Evolutionary conservation across 306 rosid species (phyloP).

Genomic region (Ziziphus jujuba): DNA sequence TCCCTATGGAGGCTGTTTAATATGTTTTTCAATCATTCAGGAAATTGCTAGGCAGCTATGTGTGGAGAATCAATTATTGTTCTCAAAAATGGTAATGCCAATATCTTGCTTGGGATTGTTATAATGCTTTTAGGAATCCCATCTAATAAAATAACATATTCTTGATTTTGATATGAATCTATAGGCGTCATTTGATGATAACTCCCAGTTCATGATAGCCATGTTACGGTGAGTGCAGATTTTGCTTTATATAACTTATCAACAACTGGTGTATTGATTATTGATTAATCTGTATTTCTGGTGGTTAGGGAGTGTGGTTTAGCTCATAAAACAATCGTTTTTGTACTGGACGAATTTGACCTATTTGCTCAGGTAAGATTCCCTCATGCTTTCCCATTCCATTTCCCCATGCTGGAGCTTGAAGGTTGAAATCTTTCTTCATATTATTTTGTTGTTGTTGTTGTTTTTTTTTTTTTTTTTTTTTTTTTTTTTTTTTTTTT

Average conservation of each 20-base stretch:
- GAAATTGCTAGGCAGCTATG: conserved; percentile 95
- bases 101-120: conserved; percentile 7
- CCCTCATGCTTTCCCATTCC: not conserved
- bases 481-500: too few species aligned
- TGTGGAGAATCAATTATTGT: conserved; percentile 68
- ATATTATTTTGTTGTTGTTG: too few species aligned
- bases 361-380: conserved; percentile 85
- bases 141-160: conserved; percentile 14
- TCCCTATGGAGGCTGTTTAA: conserved; percentile 24
- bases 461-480: not conserved
- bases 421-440: conserved; percentile 9
- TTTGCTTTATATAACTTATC: conserved; percentile 13
- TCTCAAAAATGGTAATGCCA: conserved; percentile 77
- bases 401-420: conserved; percentile 26
- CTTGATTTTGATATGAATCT: conserved; percentile 30
- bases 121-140: conserved; percentile 5
- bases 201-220: conserved; percentile 87
- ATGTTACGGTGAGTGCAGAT: conserved; percentile 68
- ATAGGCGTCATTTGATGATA: conserved; percentile 91
- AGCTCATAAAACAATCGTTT: conserved; percentile 87
- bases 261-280: conserved; percentile 8
- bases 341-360: conserved; percentile 88
- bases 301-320: conserved; percentile 81
- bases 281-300: conserved; percentile 31
- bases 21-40: conserved; percentile 48